phyloP scores from a whole-genome alignment of 208 protist genomes.

The Herpetomonas tarakana region DNA sequence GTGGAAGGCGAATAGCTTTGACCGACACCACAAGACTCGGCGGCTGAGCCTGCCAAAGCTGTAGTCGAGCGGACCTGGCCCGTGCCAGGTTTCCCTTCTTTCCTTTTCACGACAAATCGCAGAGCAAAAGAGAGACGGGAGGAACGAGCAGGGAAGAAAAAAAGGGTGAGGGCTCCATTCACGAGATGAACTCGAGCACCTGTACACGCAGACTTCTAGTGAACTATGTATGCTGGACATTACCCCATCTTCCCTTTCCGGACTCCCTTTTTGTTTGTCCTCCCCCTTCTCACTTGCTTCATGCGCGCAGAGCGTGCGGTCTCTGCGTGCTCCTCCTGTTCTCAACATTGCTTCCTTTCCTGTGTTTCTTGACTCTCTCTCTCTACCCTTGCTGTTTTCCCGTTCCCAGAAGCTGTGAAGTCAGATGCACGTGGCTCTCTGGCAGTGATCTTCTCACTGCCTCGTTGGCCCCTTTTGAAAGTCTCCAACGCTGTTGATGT shows the following conservation, averaged over 20 bases:
- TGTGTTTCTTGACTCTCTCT: not conserved
- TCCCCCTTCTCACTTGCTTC: not conserved
- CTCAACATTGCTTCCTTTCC: not conserved
- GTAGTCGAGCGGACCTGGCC: not conserved
- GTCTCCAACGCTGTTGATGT: not conserved
- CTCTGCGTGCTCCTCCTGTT: not conserved
- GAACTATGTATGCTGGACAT: too few species aligned
- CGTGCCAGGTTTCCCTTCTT: slow-evolving; percentile 3
- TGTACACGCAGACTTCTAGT: too few species aligned
- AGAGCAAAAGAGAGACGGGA: too few species aligned
- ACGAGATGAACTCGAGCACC: too few species aligned
- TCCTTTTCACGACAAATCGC: too few species aligned
- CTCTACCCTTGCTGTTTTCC: not conserved
- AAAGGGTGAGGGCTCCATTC: too few species aligned
- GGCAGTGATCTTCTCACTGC: not conserved
- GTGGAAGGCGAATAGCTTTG: not conserved
- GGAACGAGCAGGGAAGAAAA: too few species aligned
- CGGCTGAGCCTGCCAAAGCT: slow-evolving; percentile 1
- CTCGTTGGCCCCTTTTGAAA: not conserved
- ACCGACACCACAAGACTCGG: too few species aligned
- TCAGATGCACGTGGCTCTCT: too few species aligned
- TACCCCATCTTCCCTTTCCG: too few species aligned
- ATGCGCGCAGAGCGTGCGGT: not conserved
- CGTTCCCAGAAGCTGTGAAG: not conserved
- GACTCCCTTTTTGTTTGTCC: not conserved